Base-by-base conservation (phyloP, 2,329 filamentous ascomycete genomes). In the Shiraia bambusicola region DNA sequence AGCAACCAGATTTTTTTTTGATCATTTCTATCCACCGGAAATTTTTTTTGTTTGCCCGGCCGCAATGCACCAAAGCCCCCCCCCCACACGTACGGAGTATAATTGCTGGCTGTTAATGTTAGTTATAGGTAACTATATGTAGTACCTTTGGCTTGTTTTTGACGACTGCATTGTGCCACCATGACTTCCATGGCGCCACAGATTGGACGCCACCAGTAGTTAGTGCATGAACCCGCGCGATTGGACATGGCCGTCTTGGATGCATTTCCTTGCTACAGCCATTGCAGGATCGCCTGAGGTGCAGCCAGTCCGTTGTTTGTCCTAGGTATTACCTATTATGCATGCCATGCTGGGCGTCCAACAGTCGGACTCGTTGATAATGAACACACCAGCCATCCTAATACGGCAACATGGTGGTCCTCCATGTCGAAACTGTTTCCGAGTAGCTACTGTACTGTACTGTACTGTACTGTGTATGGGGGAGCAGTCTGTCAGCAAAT, bases 1-100 rank as follows among this genome's bases (percentile, higher is more conserved):
- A 22, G 4, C 56, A 54, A 52, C 59, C 58, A 54, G 56, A 50
- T 44, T 44, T 51, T 44, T 44, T 51, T 45, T 22, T 22, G 59
- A 57, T 63, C 57, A 52, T 54, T 56, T 54, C 54, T 52, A 58
- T 49, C 52, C 58, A 54, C 63, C 63, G 65, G 63, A 67, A 57
- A 53, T 58, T 66, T 68, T 58, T 66, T 68, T 61, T 59, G 49
- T 47, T 50, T 55, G 53, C 42, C 56, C 48, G 45, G 45, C 42
- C 49, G 4, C 19, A 22, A 22, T 22, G 19, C 19, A 22, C 19
- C 37, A 51, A 53, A 52, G 48, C 54, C 44, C 42, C 41, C 39
- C 44, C 47, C 45, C 48, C 45, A 50, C 37, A 47, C 45, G 54
- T 58, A 55, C 56, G n/a, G n/a, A n/a, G n/a, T n/a, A n/a, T n/a